Conservation (phyloP, 331 rosid genomes). For the Dryas integrifolia region DNA sequence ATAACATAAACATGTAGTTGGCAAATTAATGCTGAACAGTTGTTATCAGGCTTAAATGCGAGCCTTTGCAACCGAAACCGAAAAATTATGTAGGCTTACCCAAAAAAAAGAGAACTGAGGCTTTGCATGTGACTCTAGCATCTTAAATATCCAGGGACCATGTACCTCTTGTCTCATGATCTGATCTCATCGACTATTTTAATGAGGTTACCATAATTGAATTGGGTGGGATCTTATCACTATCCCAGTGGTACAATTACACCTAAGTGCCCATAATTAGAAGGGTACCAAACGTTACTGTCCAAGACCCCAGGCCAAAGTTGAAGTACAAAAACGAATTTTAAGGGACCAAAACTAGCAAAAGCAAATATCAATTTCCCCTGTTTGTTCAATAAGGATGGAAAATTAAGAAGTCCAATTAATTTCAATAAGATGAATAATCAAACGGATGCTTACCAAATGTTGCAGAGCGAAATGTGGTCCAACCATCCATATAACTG, state of each 20-base stretch:
- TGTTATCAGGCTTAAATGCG: background rate
- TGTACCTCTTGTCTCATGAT: background rate
- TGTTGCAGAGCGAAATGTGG: conserved; percentile 79
- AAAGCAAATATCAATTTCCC: background rate
- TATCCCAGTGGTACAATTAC: background rate
- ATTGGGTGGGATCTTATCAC: background rate
- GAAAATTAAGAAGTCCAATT: background rate
- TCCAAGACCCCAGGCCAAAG: background rate
- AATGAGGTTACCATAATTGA: conserved; percentile 3
- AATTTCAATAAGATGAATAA: background rate
- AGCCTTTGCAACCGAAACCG: background rate
- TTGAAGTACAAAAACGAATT: background rate
- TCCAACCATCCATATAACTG: conserved; percentile 65
- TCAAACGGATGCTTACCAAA: conserved; percentile 49
- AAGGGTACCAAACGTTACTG: background rate
- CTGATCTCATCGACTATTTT: conserved; percentile 3
- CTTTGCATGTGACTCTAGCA: background rate
- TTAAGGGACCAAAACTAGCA: too few species aligned
- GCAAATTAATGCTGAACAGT: too few species aligned
- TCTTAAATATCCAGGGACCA: background rate
- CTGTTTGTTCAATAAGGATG: background rate
- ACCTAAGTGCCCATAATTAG: background rate
- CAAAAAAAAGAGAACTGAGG: background rate
- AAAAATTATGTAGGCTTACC: background rate
- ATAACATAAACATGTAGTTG: too few species aligned